Evolutionary conservation across 352 stramenopile species (phyloP).

Genomic region (Phytopythium boreale): DNA sequence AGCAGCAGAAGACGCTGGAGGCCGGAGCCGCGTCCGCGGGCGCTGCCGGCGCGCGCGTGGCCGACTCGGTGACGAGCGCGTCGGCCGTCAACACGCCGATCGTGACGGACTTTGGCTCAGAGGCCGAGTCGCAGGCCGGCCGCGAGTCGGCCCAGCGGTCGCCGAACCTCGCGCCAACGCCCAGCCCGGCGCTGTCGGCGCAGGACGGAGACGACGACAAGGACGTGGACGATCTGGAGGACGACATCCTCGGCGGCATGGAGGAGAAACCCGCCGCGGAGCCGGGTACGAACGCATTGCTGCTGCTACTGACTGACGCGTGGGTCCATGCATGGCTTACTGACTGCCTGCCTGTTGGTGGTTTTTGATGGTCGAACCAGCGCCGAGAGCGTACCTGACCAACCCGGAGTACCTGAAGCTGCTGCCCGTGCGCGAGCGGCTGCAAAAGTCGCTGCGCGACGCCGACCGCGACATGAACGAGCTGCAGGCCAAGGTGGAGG

Average conservation of each 20-base stretch:
- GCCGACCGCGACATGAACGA: constrained; percentile 65
- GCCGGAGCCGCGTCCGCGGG: constrained; percentile 13
- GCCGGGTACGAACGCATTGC: constrained; percentile 9
- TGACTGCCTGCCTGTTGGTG: no score
- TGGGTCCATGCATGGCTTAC: no score
- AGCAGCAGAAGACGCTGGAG: constrained; percentile 29
- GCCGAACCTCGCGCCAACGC: constrained; percentile 47
- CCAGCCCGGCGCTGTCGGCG: constrained; percentile 49
- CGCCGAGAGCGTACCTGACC: constrained; percentile 44
- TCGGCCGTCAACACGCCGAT: constrained; percentile 72
- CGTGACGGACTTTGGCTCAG: constrained; percentile 63
- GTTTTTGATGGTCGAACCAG: background rate
- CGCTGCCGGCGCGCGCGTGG: constrained; percentile 8
- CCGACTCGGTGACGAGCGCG: constrained; percentile 10
- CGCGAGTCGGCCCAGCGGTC: constrained; percentile 65
- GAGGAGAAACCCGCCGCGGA: constrained; percentile 47
- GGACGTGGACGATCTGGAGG: constrained; percentile 73
- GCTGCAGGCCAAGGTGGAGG: constrained; percentile 58
- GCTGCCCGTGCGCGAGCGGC: constrained; percentile 47
- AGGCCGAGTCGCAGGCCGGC: constrained; percentile 57
- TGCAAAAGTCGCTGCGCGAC: constrained; percentile 71
- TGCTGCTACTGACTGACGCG: background rate
- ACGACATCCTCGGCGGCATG: constrained; percentile 73
- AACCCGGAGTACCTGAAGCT: constrained; percentile 69
- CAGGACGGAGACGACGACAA: constrained; percentile 57